Conservation (phyloP, 2,329 filamentous ascomycete genomes). For the Talaromyces albobiverticillius region DNA sequence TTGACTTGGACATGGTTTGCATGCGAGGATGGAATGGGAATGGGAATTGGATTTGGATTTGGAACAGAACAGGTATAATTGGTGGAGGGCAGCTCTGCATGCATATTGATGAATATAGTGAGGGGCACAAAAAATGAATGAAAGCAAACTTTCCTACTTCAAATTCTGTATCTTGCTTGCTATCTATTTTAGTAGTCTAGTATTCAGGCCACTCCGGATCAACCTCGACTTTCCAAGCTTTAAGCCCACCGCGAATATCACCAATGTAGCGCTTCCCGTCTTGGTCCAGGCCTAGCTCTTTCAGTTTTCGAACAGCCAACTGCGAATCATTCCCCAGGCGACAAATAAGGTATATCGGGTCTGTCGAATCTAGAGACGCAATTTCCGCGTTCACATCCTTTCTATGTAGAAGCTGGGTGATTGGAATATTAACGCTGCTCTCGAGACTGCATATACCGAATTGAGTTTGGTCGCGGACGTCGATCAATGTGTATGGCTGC, state of each 20-base stretch:
- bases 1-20: not conserved
- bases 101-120: too few species aligned
- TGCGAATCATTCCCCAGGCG: slow-evolving; percentile 51
- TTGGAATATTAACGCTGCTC: slow-evolving; percentile 64
- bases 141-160: too few species aligned
- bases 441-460: slow-evolving; percentile 75
- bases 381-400: slow-evolving; percentile 20
- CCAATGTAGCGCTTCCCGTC: slow-evolving; percentile 33
- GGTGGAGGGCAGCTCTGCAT: too few species aligned
- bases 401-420: slow-evolving; percentile 36
- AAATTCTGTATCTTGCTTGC: too few species aligned
- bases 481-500: slow-evolving; percentile 56
- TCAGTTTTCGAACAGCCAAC: slow-evolving; percentile 41
- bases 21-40: not conserved
- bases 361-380: slow-evolving; percentile 19
- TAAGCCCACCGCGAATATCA: slow-evolving; percentile 43
- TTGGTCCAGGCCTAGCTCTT: slow-evolving; percentile 35
- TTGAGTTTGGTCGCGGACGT: slow-evolving; percentile 81
- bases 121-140: too few species aligned
- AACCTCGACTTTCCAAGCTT: slow-evolving; percentile 42
- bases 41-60: not conserved
- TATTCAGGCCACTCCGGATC: slow-evolving; percentile 43
- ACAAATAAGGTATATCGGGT: slow-evolving; percentile 45
- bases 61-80: too few species aligned
- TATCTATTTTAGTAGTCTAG: slow-evolving; percentile 18